Conservation (phyloP, 2,329 filamentous ascomycete genomes). For the Hymenoscyphus salicellus region DNA sequence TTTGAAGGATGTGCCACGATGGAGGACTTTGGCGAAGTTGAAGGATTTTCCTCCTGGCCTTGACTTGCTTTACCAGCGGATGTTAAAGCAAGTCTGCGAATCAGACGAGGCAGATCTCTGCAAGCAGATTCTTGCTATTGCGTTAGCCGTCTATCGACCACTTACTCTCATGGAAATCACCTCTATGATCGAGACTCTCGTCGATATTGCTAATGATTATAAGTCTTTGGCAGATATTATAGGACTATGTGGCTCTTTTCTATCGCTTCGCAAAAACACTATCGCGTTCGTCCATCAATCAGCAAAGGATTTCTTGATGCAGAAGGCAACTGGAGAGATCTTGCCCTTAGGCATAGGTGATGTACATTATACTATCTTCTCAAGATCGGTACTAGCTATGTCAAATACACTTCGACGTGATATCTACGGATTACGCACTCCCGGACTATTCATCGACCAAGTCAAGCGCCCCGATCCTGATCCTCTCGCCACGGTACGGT, state of each 20-base stretch:
- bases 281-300: constrained; percentile 2
- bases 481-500: too few species aligned
- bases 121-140: not conserved
- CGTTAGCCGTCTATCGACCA: constrained; percentile 4
- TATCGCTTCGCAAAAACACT: not conserved
- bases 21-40: not conserved
- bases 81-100: not conserved
- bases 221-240: not conserved
- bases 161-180: not conserved
- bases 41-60: not conserved
- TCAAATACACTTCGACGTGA: not conserved
- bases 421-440: constrained; percentile 1
- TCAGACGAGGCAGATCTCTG: not conserved
- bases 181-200: not conserved
- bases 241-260: constrained; percentile 3
- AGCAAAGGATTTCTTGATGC: constrained; percentile 5
- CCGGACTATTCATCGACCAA: too few species aligned
- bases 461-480: too few species aligned
- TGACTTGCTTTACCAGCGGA: not conserved
- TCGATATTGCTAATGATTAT: not conserved
- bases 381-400: constrained; percentile 4
- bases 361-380: constrained; percentile 6
- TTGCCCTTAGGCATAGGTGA: not conserved
- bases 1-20: not conserved
- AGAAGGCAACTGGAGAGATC: not conserved